Conservation (phyloP, 139 green algal genomes). For the Coccomyxa sp. region DNA sequence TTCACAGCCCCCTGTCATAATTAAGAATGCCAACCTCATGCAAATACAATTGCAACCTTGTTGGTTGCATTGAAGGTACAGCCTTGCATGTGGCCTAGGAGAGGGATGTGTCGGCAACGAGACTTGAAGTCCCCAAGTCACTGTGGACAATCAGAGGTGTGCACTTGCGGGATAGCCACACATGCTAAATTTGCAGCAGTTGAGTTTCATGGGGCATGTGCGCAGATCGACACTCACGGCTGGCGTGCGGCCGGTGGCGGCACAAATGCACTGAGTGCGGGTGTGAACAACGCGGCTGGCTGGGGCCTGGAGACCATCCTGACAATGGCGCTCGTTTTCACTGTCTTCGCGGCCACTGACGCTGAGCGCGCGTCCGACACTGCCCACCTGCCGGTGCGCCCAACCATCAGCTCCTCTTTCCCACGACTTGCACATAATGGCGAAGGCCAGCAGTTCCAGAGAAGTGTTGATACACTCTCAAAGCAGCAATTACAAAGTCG, state of each 20-base stretch:
- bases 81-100: background rate
- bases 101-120: too few relatives aligned
- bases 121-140: background rate
- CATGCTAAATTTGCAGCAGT: background rate
- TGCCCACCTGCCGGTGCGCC: conserved; percentile 10
- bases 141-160: background rate
- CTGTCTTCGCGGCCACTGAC: conserved; percentile 20
- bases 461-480: too few relatives aligned
- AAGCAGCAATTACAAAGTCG: background rate
- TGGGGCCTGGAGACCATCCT: conserved; percentile 2
- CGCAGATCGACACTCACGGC: conserved; percentile 2
- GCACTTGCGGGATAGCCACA: background rate
- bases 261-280: conserved; percentile 1
- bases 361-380: background rate
- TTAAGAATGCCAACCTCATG: background rate
- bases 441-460: background rate
- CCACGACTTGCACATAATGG: background rate
- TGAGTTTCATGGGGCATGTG: background rate
- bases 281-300: background rate
- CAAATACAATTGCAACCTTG: background rate
- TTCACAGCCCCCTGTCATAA: background rate
- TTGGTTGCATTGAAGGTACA: background rate
- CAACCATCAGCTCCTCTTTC: background rate
- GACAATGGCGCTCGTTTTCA: conserved; percentile 12
- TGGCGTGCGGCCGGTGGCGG: conserved; percentile 12